A percentile compares a stretch with the other conserved stretches of the same genome.
These are phyloP conservation scores for Gyrodon lividus DNA, from an alignment of 768 basidiomycete genomes.

Conservation along the genomic window DNA sequence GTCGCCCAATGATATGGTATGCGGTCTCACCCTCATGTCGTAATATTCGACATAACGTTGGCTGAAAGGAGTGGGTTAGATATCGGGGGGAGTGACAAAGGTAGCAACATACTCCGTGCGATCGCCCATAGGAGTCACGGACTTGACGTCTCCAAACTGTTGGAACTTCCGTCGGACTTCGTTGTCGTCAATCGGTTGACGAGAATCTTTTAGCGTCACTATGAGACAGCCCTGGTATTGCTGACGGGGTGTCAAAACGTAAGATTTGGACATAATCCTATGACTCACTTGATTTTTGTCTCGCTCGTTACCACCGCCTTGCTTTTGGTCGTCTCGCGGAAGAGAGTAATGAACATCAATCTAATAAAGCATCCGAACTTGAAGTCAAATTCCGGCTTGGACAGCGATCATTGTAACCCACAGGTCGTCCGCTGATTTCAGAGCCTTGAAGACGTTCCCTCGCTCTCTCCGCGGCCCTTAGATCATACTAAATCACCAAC, in stretches of 20 bases:
- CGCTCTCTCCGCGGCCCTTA: slow-evolving; percentile 90
- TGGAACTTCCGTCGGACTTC: slow-evolving; percentile 86
- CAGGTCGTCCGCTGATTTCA: slow-evolving; percentile 84
- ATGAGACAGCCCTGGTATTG: slow-evolving; percentile 84
- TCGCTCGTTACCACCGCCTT: slow-evolving; percentile 46
- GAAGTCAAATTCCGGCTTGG: slow-evolving; percentile 4
- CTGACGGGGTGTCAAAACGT: slow-evolving; percentile 33
- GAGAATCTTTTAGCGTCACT: slow-evolving; percentile 71
- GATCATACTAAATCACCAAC: slow-evolving; percentile 66
- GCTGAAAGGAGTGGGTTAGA: slow-evolving; percentile 40
- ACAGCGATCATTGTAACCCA: slow-evolving; percentile 43
- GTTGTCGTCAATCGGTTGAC: slow-evolving; percentile 75
- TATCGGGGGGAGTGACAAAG: neutral
- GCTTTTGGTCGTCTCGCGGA: slow-evolving; percentile 80
- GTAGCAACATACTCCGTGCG: slow-evolving; percentile 52
- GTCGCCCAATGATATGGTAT: neutral
- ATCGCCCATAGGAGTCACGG: slow-evolving; percentile 62
- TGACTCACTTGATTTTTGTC: slow-evolving; percentile 81
- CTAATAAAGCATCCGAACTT: slow-evolving; percentile 39
- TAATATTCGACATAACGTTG: slow-evolving; percentile 93
- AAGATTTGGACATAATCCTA: neutral
- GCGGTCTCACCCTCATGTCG: slow-evolving; percentile 69
- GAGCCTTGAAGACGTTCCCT: slow-evolving; percentile 88
- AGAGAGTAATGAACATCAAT: slow-evolving; percentile 99
- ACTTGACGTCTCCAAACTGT: slow-evolving; percentile 88